A percentile compares a stretch with the other conserved stretches of the same genome.
These are phyloP conservation scores for Paramecium bursaria DNA, from an alignment of 73 alveolate genomes.

Conservation along the genomic window DNA sequence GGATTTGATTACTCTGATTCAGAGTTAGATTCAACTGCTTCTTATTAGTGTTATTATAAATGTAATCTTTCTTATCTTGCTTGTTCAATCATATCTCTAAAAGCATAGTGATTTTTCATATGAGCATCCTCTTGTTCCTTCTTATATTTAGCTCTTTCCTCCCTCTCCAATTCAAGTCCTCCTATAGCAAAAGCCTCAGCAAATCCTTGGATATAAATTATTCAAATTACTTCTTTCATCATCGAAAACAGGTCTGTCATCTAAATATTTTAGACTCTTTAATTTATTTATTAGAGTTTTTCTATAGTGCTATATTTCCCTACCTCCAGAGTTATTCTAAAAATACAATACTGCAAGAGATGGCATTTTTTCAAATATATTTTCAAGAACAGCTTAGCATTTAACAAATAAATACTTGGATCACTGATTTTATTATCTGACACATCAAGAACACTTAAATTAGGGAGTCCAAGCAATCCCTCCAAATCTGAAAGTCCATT, in stretches of 20 bases:
- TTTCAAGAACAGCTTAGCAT: conserved; percentile 72
- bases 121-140: conserved; percentile 94
- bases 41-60: conserved; percentile 59
- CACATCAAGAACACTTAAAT: conserved; percentile 91
- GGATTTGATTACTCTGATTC: neutral
- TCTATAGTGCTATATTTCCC: conserved; percentile 92
- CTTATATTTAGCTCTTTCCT: conserved; percentile 89
- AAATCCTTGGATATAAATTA: conserved; percentile 63
- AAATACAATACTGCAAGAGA: conserved; percentile 92
- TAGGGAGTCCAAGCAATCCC: conserved; percentile 85
- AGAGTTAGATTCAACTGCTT: no score
- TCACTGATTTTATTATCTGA: conserved; percentile 93
- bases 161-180: conserved; percentile 95
- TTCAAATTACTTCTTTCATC: conserved; percentile 80
- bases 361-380: conserved; percentile 90
- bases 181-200: conserved; percentile 98
- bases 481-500: conserved; percentile 81
- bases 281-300: conserved; percentile 89
- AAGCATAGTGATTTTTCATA: conserved; percentile 80
- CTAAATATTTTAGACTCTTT: conserved; percentile 89
- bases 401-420: conserved; percentile 31
- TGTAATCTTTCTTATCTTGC: conserved; percentile 75
- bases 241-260: conserved; percentile 92
- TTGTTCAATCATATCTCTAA: conserved; percentile 80
- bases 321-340: conserved; percentile 90